Conservation (phyloP, 768 basidiomycete genomes). For the Hydnomerulius pinastri region DNA sequence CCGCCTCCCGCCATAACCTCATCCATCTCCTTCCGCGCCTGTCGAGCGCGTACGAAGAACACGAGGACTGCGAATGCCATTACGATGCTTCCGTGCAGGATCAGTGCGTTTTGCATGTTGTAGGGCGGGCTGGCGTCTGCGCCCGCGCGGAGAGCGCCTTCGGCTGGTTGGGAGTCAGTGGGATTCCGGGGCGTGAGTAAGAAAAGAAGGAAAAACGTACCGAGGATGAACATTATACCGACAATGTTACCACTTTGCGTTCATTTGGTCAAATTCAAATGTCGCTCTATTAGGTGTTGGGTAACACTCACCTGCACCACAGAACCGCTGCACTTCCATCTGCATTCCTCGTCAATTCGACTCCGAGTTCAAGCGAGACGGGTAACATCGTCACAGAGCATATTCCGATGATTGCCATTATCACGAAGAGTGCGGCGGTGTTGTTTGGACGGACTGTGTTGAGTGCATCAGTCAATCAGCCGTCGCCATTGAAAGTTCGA, state of each 20-base stretch:
- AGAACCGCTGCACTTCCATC: slow-evolving; percentile 75
- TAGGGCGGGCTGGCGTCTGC: slow-evolving; percentile 63
- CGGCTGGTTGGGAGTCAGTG: slow-evolving; percentile 38
- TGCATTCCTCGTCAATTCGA: slow-evolving; percentile 78
- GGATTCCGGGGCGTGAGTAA: not conserved
- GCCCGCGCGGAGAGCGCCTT: slow-evolving; percentile 68
- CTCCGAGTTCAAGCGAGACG: slow-evolving; percentile 73
- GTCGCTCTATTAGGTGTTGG: not conserved
- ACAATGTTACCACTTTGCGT: slow-evolving; percentile 63
- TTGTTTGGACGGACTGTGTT: slow-evolving; percentile 64
- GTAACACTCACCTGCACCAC: slow-evolving; percentile 65
- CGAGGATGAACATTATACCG: slow-evolving; percentile 60
- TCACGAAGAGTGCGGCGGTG: slow-evolving; percentile 56
- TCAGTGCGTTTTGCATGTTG: slow-evolving; percentile 69
- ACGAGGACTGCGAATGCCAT: slow-evolving; percentile 40
- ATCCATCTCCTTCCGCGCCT: slow-evolving; percentile 64
- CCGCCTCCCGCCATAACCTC: slow-evolving; percentile 44
- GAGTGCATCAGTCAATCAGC: not conserved
- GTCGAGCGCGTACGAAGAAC: slow-evolving; percentile 58
- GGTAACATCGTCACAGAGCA: slow-evolving; percentile 72
- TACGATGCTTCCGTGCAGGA: slow-evolving; percentile 63
- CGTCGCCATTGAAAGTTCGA: not conserved
- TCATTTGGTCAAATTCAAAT: not conserved
- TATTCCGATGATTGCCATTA: slow-evolving; percentile 71
- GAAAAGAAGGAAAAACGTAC: slow-evolving; percentile 39